Evolutionary conservation across 345 rosid genomes (phyloP), one percentile per base, ranked within the genome.

Genomic region (Gossypium sturtianum): DNA sequence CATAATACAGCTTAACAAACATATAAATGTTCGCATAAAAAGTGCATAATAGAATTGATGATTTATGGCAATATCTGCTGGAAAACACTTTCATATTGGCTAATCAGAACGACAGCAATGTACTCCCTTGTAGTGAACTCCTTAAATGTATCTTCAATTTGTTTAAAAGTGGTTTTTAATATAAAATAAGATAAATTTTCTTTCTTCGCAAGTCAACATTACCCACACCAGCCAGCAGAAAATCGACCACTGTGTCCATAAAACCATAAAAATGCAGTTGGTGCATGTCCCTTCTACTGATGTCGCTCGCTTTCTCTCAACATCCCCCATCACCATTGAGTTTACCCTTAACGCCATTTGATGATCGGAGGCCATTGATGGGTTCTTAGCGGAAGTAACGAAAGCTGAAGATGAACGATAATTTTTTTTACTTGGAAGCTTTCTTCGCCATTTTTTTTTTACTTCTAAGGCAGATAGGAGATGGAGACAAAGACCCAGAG

Each of bases 141-240:
- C 77, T 88, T 90, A 80, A 93, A 93, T 71, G 98, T 83, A 74
- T 91, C 98, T 83, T 93, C 98, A 75, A 87, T 89, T 41, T 84
- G 86, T 80, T 91, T 90, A 77, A 92, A 89, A 9, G 97, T 88
- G 73, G 93, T 93, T 84, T 90, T 62, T 49, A 38, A 17, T 57
- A 80, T 44, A 96, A 98, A 16, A 90, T 92, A 75, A 96, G 98
- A 75, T 93, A 91, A 78, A 93, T 91, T 61, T 97, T 90, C 84
- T 91, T 93, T 62, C 97, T 91, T 78, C 97, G 80, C 81, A 95
- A 76, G 75, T 95, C 99, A 69, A 95, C 99, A 77, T 95, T 95
- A 74, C 97, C 99, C 56, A 93, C 99, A 70, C 97, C 99, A 79
- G 97, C 94, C 80, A 93, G 89, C 87, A 93, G 83, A 86, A 95